A percentile compares a stretch with the other conserved stretches of the same genome.
Evolutionary conservation across 441 rosid genomes (phyloP).

Genomic region (Adansonia gregorii): DNA sequence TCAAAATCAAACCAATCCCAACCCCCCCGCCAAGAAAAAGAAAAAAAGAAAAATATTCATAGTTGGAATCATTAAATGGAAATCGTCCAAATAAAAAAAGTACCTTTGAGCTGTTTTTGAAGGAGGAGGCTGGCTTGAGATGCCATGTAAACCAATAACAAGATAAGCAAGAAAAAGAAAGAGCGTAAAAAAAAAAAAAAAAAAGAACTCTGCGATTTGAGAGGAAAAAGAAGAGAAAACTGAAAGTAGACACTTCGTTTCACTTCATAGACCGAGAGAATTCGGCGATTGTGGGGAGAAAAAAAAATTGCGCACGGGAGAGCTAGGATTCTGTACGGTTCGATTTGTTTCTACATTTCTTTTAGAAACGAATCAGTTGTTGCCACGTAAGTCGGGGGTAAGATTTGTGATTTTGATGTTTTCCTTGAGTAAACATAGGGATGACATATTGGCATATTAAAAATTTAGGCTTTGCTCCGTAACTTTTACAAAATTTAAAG

Average conservation of each 20-base stretch:
- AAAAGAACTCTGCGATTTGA: conserved; percentile 23
- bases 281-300: too few relatives aligned
- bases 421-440: too few relatives aligned
- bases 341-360: background rate
- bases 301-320: background rate
- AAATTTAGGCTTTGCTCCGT: too few relatives aligned
- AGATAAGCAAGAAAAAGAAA: conserved; percentile 29
- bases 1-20: conserved; percentile 16
- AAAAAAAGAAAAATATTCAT: background rate
- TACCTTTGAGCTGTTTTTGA: conserved; percentile 71
- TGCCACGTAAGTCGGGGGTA: conserved; percentile 21
- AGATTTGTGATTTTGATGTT: too few relatives aligned
- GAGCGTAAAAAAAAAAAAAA: background rate
- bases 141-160: background rate
- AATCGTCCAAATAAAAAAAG: background rate
- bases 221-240: conserved; percentile 1
- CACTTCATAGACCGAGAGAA: background rate
- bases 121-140: conserved; percentile 69
- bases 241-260: background rate
- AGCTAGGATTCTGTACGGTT: conserved; percentile 8
- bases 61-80: background rate
- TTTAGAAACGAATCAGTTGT: fast-evolving
- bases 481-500: too few relatives aligned
- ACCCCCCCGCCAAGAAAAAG: too few relatives aligned
- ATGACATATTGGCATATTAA: too few relatives aligned